Percentiles rank a stretch among this genome's conserved stretches.
These are phyloP conservation scores for Sphaerostilbella broomeana DNA, from an alignment of 2,329 filamentous ascomycete genomes.

Conservation along the genomic window DNA sequence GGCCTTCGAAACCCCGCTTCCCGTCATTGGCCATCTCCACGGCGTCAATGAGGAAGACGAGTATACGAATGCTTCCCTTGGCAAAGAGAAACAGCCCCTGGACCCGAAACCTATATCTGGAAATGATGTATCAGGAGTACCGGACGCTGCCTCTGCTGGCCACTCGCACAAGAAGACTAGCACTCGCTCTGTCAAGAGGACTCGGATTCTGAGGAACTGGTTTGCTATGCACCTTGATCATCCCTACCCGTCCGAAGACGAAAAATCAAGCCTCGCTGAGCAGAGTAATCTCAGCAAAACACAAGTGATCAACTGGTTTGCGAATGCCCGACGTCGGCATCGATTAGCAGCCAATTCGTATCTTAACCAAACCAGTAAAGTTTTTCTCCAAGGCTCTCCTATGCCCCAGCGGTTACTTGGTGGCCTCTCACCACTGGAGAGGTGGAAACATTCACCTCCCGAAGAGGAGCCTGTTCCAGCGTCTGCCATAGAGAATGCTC, in stretches of 20 bases:
- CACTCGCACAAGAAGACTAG: constrained; percentile 27
- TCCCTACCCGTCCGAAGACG: constrained; percentile 42
- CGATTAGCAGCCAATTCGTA: constrained; percentile 29
- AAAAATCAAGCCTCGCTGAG: constrained; percentile 33
- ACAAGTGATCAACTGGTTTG: constrained; percentile 44
- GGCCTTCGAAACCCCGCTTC: constrained; percentile 39
- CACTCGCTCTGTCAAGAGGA: constrained; percentile 39
- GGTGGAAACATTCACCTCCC: constrained; percentile 36
- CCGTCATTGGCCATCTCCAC: constrained; percentile 43
- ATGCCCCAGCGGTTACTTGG: constrained; percentile 31
- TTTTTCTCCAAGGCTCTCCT: constrained; percentile 35
- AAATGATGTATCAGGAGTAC: no score
- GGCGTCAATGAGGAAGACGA: constrained; percentile 37
- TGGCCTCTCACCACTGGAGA: constrained; percentile 40
- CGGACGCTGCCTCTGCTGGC: no score
- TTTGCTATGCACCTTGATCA: constrained; percentile 38
- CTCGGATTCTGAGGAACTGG: constrained; percentile 40
- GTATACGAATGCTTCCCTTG: neutral
- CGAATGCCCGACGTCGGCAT: constrained; percentile 43
- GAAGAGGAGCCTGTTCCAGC: constrained; percentile 37
- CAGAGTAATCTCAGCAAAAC: constrained; percentile 40
- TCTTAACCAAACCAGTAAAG: constrained; percentile 18
- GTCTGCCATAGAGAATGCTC: constrained; percentile 32
- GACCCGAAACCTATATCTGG: constrained; percentile 3
- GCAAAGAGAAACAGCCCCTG: neutral